Evolutionary conservation across 768 basidiomycete species (phyloP), one percentile per base, ranked within the genome.

Genomic region (Guyanaporus albipodus): DNA sequence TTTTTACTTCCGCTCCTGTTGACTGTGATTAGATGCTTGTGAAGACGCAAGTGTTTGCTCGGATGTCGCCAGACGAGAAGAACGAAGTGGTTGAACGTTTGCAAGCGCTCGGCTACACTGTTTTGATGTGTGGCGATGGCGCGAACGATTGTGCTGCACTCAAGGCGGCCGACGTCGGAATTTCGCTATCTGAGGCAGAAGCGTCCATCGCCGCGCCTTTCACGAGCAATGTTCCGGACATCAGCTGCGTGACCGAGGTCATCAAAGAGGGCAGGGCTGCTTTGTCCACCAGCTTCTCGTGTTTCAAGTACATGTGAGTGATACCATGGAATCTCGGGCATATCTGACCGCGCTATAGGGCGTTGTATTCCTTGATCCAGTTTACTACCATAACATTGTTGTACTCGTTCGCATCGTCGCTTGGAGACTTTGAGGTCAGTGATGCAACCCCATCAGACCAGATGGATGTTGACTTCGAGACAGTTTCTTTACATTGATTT

Each of bases 41-140:
- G 26, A 95, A 95, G 67, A 83, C 94, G 2, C 91, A 96, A 63
- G 84, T 98, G 37, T 99, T 93, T 64, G 94, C 96, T 8, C 82
- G 96, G 19, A 98, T 99, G 96, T 99, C 96, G 8, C 96, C 96
- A 0, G 96, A 98, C 62, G 96, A 98, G 73, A 99, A 99, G 70
- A 95, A 97, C 56, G 96, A 99, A 65, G 82, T 98, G 15, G 91
- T 99, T 15, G 95, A 98, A 66, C 80, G 95, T 2, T 73, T 99
- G 10, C 96, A 98, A 58, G 74, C 78, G 2, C 77, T 99, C 19
- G 96, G 95, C 9, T 99, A 98, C 63, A 95, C 88, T 1, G 96
- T 98, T 12, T 77, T 95, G 9, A 98, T 98, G 86, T 98, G 96
- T 57, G 96, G 96, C 27, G 96, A 99, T 60, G 96, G 96, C 33